Percentiles rank a stretch among this genome's conserved stretches.
Conservation (phyloP, 768 basidiomycete species). For the Leccinellum albellum region DNA sequence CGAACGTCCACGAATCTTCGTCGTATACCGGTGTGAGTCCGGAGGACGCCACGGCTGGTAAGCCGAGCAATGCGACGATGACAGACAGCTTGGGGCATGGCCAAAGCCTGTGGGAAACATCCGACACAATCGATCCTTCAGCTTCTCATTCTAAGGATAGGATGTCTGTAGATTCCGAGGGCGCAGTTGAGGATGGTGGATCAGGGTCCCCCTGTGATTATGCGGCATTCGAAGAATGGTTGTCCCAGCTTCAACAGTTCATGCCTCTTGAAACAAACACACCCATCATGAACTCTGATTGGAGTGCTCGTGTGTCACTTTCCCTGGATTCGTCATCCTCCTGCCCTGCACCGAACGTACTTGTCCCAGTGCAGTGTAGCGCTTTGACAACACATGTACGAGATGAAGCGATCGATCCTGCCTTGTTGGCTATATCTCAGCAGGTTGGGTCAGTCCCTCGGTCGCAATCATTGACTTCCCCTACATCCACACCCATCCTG, state of each 20-base stretch:
- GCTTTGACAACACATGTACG: background rate
- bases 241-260: conserved; percentile 47
- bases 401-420: conserved; percentile 32
- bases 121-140: conserved; percentile 1
- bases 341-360: background rate
- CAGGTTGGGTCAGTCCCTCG: background rate
- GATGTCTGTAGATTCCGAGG: conserved; percentile 7
- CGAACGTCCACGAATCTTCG: background rate
- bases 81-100: conserved; percentile 33
- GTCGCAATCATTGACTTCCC: background rate
- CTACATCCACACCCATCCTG: background rate
- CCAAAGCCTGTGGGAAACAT: conserved; percentile 36
- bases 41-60: background rate
- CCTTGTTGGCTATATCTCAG: conserved; percentile 29
- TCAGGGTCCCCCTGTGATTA: conserved; percentile 31
- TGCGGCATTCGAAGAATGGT: conserved; percentile 46
- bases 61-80: background rate
- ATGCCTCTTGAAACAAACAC: conserved; percentile 24
- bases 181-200: conserved; percentile 7
- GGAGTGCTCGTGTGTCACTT: background rate
- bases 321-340: conserved; percentile 2
- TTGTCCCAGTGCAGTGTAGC: background rate
- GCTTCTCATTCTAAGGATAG: conserved; percentile 5
- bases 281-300: conserved; percentile 11
- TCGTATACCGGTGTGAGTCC: background rate